These are phyloP conservation scores for Chlamydomonas asymmetrica DNA, from an alignment of 139 green algal species.

Conservation along the genomic window DNA sequence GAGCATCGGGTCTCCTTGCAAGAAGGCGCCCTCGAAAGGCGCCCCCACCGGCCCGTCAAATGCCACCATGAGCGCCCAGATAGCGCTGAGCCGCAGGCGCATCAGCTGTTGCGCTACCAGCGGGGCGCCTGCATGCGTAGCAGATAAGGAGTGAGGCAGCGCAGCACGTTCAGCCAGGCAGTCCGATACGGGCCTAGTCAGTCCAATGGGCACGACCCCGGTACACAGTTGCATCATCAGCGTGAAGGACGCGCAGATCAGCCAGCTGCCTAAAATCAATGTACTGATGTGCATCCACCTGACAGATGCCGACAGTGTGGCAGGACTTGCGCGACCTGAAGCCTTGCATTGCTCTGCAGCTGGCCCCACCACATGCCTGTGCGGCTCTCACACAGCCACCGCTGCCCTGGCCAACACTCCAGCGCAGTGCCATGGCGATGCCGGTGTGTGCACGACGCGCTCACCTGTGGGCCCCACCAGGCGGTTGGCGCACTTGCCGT, in stretches of 20 bases:
- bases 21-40: constrained; percentile 62
- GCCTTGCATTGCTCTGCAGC: too few species aligned
- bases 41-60: constrained; percentile 53
- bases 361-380: too few species aligned
- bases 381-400: too few species aligned
- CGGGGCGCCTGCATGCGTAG: constrained; percentile 43
- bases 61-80: constrained; percentile 76
- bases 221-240: too few species aligned
- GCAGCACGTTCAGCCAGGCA: too few species aligned
- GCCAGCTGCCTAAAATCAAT: too few species aligned
- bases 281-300: too few species aligned
- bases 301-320: neutral
- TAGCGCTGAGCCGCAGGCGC: constrained; percentile 56
- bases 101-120: constrained; percentile 61
- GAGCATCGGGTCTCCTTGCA: constrained; percentile 51
- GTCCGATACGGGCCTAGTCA: too few species aligned
- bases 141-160: too few species aligned
- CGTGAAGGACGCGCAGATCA: too few species aligned
- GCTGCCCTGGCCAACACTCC: neutral
- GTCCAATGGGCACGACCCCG: too few species aligned
- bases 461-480: constrained; percentile 23
- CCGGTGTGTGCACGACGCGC: neutral
- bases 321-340: neutral
- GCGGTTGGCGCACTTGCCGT: constrained; percentile 71
- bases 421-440: neutral